Base-by-base conservation (phyloP, 2,329 filamentous ascomycete genomes). In the Emergomyces africanus region DNA sequence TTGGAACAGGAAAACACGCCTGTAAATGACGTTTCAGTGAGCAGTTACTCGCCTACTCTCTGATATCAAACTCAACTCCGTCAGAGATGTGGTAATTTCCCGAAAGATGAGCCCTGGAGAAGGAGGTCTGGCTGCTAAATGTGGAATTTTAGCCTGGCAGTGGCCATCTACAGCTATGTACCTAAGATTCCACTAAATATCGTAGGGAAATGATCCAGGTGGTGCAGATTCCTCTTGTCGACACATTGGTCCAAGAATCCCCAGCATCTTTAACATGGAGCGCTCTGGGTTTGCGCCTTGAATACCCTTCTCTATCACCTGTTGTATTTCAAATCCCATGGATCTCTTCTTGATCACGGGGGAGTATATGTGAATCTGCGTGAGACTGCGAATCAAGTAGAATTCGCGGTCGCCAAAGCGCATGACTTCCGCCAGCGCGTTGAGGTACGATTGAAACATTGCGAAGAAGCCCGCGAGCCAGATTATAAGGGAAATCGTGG, bases 381-480 rank as follows among this genome's bases (percentile, higher is more conserved):
- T n/a, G n/a, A n/a, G n/a, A n/a, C n/a, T n/a, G n/a, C n/a, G n/a
- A n/a, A n/a, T n/a, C n/a, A n/a, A n/a, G n/a, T 99, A 99, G 72
- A 99, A 99, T 57, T 91, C 88, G 35, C 94, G 83, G 71, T 99
- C 94, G 20, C 87, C 94, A 68, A 99, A 99, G 49, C 83, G 81
- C 78, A 90, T 87, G 14, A 97, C 77, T 72, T 99, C 94, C 3
- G 92, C 92, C 23, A 97, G 78, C 0, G 90, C 90, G 68, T 99
- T 99, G 55, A 99, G 78, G 62, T 89, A 86, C 1, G 89, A 92
- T 70, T 99, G 94, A 76, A 99, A 99, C 15, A 97, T 76, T 2
- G 92, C 94, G 68, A 96, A 97, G 79, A 99, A 99, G 5, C 94
- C 92, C 0, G 91, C 91, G 0, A 99, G 85, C 94, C 94, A 99